Evolutionary conservation across 495 filamentous ascomycete genomes (phyloP).

Genomic region (Penicillium turbatum): DNA sequence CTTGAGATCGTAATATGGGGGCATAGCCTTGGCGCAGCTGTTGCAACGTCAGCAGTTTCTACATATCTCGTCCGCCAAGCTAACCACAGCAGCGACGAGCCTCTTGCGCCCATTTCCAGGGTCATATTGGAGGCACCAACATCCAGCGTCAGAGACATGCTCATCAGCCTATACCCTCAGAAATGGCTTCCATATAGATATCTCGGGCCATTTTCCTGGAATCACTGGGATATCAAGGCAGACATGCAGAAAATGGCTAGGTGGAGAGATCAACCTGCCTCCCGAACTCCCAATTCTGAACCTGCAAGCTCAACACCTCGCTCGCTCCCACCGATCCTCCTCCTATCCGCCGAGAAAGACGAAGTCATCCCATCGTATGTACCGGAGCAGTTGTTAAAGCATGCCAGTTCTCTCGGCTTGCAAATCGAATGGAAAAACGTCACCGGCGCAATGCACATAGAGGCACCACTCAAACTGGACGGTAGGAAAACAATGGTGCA

Average conservation of each 20-base stretch:
- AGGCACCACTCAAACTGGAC: conserved; percentile 37
- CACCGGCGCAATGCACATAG: conserved; percentile 50
- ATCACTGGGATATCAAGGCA: conserved; percentile 45
- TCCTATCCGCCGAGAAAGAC: conserved; percentile 61
- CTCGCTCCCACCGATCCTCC: conserved; percentile 42
- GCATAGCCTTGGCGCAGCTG: conserved; percentile 65
- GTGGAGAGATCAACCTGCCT: conserved; percentile 11
- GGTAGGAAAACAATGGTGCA: conserved; percentile 41
- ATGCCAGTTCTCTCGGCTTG: conserved; percentile 30
- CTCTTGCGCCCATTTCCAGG: conserved; percentile 35
- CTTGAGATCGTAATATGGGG: conserved; percentile 69
- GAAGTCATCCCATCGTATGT: conserved; percentile 63
- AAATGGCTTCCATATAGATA: conserved; percentile 77
- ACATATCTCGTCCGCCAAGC: conserved; percentile 27
- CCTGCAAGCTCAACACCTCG: background rate
- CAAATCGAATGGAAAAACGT: conserved; percentile 34
- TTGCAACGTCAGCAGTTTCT: conserved; percentile 52
- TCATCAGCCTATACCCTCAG: conserved; percentile 71
- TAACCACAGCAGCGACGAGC: background rate
- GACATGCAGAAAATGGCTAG: conserved; percentile 36
- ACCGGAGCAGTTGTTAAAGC: conserved; percentile 42
- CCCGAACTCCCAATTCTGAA: background rate
- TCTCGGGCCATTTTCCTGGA: conserved; percentile 51
- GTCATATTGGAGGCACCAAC: conserved; percentile 77
- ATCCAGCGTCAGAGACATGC: conserved; percentile 66